Percentiles rank a stretch among this genome's conserved stretches.
phyloP scores from a whole-genome alignment of 345 rosid species.

The Euphorbia tirucalli region DNA sequence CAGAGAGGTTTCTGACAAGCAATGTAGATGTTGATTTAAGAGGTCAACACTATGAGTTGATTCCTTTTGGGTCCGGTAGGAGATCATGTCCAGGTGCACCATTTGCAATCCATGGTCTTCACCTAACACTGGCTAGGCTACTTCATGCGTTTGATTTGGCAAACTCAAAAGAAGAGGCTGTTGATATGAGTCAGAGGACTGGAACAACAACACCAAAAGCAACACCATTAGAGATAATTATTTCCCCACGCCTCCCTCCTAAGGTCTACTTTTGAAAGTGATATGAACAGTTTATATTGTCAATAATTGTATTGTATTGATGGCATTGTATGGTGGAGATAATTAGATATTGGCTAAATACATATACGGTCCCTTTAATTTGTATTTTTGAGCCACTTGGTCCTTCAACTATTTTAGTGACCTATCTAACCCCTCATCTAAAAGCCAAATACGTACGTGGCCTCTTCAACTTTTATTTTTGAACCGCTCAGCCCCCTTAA shows the following conservation, averaged over 20 bases:
- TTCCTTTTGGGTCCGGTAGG: slow-evolving; percentile 17
- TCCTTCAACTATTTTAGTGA: no score
- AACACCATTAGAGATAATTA: slow-evolving; percentile 4
- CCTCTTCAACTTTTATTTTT: no score
- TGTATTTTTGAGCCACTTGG: no score
- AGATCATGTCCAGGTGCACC: slow-evolving; percentile 11
- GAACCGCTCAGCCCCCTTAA: no score
- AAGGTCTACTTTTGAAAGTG: no score
- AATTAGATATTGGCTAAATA: no score
- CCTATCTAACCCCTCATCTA: no score
- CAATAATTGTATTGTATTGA: no score
- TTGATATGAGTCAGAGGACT: slow-evolving; percentile 10
- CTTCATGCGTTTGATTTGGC: slow-evolving; percentile 14
- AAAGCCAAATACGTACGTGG: no score
- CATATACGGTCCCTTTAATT: no score
- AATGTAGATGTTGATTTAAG: slow-evolving; percentile 4
- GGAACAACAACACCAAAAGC: slow-evolving; percentile 5
- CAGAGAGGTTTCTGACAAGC: slow-evolving; percentile 8
- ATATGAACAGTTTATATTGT: no score
- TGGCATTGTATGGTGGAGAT: no score
- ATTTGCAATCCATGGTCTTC: slow-evolving; percentile 10
- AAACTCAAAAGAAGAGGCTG: not conserved
- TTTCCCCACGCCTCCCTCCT: slow-evolving; percentile 9
- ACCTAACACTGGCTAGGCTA: slow-evolving; percentile 11
- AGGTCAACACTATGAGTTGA: slow-evolving; percentile 9